These are phyloP conservation scores for Colletotrichum phormii DNA, from an alignment of 2,329 filamentous ascomycete species.

Conservation along the genomic window DNA sequence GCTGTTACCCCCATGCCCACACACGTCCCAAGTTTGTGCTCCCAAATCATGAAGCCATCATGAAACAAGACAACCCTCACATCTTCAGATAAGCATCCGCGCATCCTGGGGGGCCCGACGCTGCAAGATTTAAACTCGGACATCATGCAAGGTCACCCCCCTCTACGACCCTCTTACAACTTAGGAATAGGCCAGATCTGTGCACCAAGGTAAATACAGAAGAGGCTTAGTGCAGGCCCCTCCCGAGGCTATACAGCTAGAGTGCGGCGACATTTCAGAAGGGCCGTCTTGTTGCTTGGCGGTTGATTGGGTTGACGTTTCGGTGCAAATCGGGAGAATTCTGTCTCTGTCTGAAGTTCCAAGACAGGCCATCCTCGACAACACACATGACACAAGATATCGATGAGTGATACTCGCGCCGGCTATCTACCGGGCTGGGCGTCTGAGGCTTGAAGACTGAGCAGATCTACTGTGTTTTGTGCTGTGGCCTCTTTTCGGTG, in stretches of 20 bases:
- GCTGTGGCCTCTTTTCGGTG: neutral
- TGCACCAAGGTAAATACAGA: neutral
- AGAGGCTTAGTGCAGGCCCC: neutral
- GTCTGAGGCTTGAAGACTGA: neutral
- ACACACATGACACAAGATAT: neutral
- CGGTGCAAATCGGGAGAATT: neutral
- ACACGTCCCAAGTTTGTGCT: constrained; percentile 11
- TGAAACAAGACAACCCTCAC: constrained; percentile 37
- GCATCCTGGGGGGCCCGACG: constrained; percentile 26
- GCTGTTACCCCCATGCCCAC: neutral
- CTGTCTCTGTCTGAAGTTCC: constrained; percentile 3
- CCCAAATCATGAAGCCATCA: constrained; percentile 38
- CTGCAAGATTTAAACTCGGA: constrained; percentile 28
- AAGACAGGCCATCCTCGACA: neutral
- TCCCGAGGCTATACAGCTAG: neutral
- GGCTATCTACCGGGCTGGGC: constrained; percentile 9
- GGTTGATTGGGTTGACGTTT: constrained; percentile 31
- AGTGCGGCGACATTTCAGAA: neutral
- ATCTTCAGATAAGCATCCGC: constrained; percentile 32
- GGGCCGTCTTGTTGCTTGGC: neutral
- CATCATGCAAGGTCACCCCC: constrained; percentile 14
- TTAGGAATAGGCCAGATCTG: constrained; percentile 9
- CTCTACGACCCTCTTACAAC: neutral
- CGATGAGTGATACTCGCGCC: constrained; percentile 6
- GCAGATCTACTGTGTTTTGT: neutral